These are phyloP conservation scores for Chalaropsis thielavioides DNA, from an alignment of 2,329 filamentous ascomycete genomes.

Conservation along the genomic window DNA sequence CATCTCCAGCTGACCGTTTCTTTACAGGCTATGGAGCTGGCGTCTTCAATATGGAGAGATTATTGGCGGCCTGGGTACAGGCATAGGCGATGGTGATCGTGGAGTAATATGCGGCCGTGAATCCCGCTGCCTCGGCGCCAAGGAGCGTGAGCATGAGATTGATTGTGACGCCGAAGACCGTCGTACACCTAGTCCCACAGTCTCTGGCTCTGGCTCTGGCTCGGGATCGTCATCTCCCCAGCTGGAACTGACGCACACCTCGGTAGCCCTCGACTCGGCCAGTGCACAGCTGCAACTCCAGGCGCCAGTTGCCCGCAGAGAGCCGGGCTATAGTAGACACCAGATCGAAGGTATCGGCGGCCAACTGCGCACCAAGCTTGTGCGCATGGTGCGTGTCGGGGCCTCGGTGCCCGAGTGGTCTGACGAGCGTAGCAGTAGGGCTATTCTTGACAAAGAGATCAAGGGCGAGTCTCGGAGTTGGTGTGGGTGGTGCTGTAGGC, in stretches of 20 bases:
- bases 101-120: constrained; percentile 81
- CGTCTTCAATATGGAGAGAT: constrained; percentile 70
- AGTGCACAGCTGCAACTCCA: constrained; percentile 7
- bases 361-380: constrained; percentile 73
- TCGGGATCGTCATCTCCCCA: constrained; percentile 19
- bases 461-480: constrained; percentile 57
- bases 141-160: constrained; percentile 67
- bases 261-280: constrained; percentile 17
- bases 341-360: constrained; percentile 88
- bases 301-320: constrained; percentile 32
- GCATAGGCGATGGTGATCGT: constrained; percentile 75
- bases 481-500: constrained; percentile 82
- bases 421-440: constrained; percentile 53
- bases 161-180: constrained; percentile 73
- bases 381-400: constrained; percentile 66
- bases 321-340: constrained; percentile 67
- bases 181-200: constrained; percentile 24
- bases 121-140: constrained; percentile 57
- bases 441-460: constrained; percentile 56
- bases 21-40: constrained; percentile 69
- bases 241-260: background rate
- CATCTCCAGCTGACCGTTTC: background rate
- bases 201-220: constrained; percentile 15
- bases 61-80: constrained; percentile 66
- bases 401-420: constrained; percentile 76